Conservation (phyloP, 192 early-diverging fungal species). For the Chytriomyces sp. region DNA sequence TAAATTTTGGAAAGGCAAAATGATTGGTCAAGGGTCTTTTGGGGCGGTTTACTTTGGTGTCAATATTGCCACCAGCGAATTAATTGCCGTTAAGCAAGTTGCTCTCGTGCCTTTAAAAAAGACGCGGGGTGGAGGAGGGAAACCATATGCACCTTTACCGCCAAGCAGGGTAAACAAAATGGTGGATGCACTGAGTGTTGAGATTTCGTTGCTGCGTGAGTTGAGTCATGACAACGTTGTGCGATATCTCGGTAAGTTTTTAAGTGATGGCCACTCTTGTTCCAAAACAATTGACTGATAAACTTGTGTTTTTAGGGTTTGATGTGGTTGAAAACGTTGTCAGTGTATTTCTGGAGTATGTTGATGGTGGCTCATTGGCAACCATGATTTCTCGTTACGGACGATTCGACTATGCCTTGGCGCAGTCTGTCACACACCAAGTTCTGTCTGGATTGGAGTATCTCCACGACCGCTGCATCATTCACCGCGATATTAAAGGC, state of each 20-base stretch:
- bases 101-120: constrained; percentile 32
- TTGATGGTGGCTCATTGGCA: constrained; percentile 94
- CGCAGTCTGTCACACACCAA: constrained; percentile 85
- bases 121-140: background rate
- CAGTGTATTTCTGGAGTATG: constrained; percentile 97
- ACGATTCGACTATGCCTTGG: constrained; percentile 82
- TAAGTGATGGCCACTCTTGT: background rate
- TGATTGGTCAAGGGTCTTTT: constrained; percentile 94
- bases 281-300: background rate
- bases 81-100: constrained; percentile 72
- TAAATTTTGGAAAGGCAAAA: constrained; percentile 69
- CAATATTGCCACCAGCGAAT: constrained; percentile 81
- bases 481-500: constrained; percentile 99
- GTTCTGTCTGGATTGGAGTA: constrained; percentile 93
- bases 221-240: constrained; percentile 95
- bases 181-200: constrained; percentile 85
- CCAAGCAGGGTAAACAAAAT: constrained; percentile 54
- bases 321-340: constrained; percentile 75
- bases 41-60: constrained; percentile 92
- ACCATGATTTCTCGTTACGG: constrained; percentile 85
- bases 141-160: background rate
- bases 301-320: constrained; percentile 65
- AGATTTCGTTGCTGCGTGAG: constrained; percentile 90
- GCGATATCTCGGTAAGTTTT: constrained; percentile 79
- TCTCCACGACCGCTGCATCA: constrained; percentile 91